phyloP scores from a whole-genome alignment of 2,329 filamentous ascomycete genomes.

The Zymoseptoria brevis region DNA sequence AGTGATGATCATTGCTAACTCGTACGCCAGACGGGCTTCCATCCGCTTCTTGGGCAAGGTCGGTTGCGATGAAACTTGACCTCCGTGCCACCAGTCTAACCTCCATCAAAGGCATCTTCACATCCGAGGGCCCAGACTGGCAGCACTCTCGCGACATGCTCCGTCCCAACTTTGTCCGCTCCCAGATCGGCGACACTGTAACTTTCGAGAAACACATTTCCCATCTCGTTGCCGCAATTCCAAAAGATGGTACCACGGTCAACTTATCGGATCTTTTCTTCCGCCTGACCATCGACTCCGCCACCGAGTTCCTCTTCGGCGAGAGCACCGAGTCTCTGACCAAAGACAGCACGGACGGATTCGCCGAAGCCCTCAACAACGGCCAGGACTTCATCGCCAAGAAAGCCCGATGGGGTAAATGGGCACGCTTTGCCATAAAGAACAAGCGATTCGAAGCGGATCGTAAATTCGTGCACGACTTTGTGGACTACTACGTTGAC shows the following conservation, averaged over 20 bases:
- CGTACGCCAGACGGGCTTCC: conserved; percentile 25
- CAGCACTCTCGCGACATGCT: conserved; percentile 39
- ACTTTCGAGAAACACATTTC: conserved; percentile 55
- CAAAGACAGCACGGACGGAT: conserved; percentile 20
- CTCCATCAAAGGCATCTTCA: conserved; percentile 31
- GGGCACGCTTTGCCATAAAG: conserved; percentile 16
- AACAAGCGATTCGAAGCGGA: conserved; percentile 34
- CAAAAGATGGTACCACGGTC: conserved; percentile 43
- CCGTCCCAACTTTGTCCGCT: conserved; percentile 46
- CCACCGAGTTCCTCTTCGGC: conserved; percentile 62
- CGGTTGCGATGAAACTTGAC: conserved; percentile 12
- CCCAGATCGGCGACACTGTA: conserved; percentile 46
- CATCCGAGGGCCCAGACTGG: conserved; percentile 36
- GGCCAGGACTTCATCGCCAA: conserved; percentile 25
- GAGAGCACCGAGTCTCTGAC: conserved; percentile 31
- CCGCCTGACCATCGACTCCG: conserved; percentile 57
- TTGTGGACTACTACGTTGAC: conserved; percentile 44
- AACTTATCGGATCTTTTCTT: conserved; percentile 59
- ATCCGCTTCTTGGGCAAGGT: conserved; percentile 37
- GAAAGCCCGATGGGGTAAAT: conserved; percentile 17
- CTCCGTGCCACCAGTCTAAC: background rate
- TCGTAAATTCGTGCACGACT: conserved; percentile 35
- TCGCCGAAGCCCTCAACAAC: conserved; percentile 28
- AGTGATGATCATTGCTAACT: background rate
- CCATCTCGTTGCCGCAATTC: conserved; percentile 52